Conservation (phyloP, 371 early-diverging fungal species). For the Modicella reniformis region DNA sequence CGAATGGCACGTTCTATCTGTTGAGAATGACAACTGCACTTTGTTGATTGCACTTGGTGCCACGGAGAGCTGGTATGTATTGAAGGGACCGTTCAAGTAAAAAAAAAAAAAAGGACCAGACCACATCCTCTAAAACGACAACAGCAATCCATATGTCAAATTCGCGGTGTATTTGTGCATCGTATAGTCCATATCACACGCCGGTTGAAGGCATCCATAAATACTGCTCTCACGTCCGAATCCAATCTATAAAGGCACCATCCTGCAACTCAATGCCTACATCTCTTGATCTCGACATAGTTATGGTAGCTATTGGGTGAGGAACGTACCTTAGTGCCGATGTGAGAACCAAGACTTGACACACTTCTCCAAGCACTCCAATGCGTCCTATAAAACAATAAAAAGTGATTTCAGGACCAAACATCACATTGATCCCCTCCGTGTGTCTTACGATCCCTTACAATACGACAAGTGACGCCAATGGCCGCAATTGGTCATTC, state of each 20-base stretch:
- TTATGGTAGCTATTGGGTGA: conserved; percentile 66
- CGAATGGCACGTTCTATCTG: no score
- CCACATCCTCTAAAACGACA: no score
- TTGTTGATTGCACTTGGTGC: no score
- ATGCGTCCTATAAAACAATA: conserved; percentile 68
- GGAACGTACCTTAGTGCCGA: conserved; percentile 78
- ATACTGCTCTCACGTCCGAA: conserved; percentile 8
- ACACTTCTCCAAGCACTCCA: conserved; percentile 90
- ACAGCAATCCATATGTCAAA: no score
- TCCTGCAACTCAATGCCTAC: conserved; percentile 19
- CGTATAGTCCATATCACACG: no score
- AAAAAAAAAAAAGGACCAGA: no score
- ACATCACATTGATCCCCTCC: neutral
- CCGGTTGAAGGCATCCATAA: conserved; percentile 39
- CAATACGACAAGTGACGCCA: conserved; percentile 85
- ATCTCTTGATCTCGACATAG: conserved; percentile 60
- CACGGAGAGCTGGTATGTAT: no score
- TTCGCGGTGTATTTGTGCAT: no score
- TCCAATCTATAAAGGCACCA: conserved; percentile 3
- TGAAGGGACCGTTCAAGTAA: no score
- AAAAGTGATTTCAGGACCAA: neutral
- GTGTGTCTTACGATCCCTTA: conserved; percentile 32
- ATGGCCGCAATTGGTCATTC: conserved; percentile 87
- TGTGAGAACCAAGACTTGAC: conserved; percentile 95
- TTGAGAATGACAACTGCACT: no score